Percentiles rank a stretch among this genome's conserved stretches.
These are phyloP conservation scores for Phaffia tasmanica DNA, from an alignment of 768 basidiomycete genomes.

Conservation along the genomic window DNA sequence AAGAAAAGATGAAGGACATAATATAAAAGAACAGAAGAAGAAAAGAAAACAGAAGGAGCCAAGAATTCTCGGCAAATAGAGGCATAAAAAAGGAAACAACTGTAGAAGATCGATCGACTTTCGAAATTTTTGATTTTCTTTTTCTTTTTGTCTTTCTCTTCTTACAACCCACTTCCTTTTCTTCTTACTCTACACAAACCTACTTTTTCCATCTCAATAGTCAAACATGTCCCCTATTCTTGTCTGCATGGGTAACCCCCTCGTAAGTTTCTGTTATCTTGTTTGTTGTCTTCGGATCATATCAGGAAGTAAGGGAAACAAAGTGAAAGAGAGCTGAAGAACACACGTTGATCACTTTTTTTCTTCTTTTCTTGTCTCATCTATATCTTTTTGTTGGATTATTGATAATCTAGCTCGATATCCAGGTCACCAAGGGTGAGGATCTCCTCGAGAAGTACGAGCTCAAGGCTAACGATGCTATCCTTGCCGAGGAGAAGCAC, in stretches of 20 bases:
- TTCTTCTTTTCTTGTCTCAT: not conserved
- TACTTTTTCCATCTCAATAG: not conserved
- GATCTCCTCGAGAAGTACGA: constrained; percentile 74
- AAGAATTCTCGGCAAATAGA: too few relatives aligned
- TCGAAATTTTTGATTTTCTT: too few relatives aligned
- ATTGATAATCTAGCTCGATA: constrained; percentile 45
- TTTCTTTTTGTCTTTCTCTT: not conserved
- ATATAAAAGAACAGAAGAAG: too few relatives aligned
- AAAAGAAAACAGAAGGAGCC: too few relatives aligned
- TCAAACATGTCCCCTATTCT: constrained; percentile 42
- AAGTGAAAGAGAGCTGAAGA: not conserved
- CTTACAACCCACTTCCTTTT: not conserved
- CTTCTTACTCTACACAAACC: not conserved
- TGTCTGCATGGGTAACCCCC: constrained; percentile 89
- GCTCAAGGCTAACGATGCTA: constrained; percentile 88
- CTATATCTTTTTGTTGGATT: not conserved
- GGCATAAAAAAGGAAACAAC: too few relatives aligned
- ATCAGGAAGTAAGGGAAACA: not conserved
- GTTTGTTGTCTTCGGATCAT: not conserved
- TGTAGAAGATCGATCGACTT: too few relatives aligned
- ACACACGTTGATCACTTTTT: not conserved
- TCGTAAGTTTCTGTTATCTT: constrained; percentile 44
- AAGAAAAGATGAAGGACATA: too few relatives aligned
- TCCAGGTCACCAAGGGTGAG: constrained; percentile 71
- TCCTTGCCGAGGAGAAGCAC: constrained; percentile 84